A percentile compares a stretch with the other conserved stretches of the same genome.
Conservation (phyloP, 495 filamentous ascomycete genomes). For the Stereocaulon alpinum region DNA sequence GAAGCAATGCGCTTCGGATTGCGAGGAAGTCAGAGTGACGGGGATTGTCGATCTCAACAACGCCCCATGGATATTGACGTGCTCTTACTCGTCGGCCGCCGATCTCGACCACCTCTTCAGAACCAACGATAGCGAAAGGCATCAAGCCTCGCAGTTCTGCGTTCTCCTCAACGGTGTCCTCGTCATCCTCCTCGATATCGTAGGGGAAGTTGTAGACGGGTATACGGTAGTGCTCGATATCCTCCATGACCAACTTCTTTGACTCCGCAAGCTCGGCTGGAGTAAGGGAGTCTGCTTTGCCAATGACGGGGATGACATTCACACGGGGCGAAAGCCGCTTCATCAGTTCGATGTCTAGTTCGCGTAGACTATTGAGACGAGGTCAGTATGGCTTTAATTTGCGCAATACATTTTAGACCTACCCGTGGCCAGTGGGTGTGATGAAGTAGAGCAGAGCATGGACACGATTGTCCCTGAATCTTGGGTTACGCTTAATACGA, state of each 20-base stretch:
- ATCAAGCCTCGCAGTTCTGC: conserved; percentile 92
- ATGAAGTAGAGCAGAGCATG: conserved; percentile 98
- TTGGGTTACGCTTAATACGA: conserved; percentile 99
- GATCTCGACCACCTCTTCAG: conserved; percentile 90
- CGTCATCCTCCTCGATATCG: conserved; percentile 98
- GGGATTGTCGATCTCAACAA: conserved; percentile 98
- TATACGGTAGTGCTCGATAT: conserved; percentile 99
- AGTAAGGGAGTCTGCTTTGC: conserved; percentile 94
- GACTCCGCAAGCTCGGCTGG: conserved; percentile 95
- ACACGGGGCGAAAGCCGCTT: conserved; percentile 96
- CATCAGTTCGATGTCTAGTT: conserved; percentile 98
- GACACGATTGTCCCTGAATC: conserved; percentile 97
- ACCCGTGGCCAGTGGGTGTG: conserved; percentile 95
- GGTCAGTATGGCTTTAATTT: conserved; percentile 18
- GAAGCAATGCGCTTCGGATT: conserved; percentile 88
- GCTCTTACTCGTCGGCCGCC: conserved; percentile 83
- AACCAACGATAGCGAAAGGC: conserved; percentile 98
- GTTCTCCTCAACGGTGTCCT: conserved; percentile 98
- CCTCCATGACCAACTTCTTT: conserved; percentile 99
- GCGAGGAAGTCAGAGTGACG: conserved; percentile 97
- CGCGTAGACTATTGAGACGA: conserved; percentile 59
- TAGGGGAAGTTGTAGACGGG: conserved; percentile 99
- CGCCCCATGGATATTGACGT: conserved; percentile 96
- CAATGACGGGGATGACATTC: conserved; percentile 98
- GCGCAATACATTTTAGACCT: conserved; percentile 24